phyloP scores from a whole-genome alignment of 352 stramenopile genomes.

The Globisporangium megalacanthum region DNA sequence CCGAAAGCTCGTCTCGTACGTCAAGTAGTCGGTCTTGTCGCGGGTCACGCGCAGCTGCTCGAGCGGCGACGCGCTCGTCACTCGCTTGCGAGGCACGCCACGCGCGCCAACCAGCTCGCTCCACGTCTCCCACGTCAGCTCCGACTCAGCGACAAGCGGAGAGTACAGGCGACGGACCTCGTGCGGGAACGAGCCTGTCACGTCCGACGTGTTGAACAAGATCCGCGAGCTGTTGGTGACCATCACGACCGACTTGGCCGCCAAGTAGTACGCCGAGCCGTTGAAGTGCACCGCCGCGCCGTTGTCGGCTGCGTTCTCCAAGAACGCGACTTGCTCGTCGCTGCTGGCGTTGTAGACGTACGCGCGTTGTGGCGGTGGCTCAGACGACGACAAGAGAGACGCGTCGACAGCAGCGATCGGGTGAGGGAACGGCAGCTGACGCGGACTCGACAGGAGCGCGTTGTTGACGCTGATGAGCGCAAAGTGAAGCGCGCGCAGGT shows the following conservation, averaged over 20 bases:
- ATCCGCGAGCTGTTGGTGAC: slow-evolving; percentile 13
- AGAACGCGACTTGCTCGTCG: slow-evolving; percentile 31
- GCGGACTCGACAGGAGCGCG: slow-evolving; percentile 36
- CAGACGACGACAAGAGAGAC: neutral
- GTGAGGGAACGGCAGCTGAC: slow-evolving; percentile 41
- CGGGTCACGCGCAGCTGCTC: slow-evolving; percentile 54
- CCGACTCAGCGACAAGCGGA: slow-evolving; percentile 23
- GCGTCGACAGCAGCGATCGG: slow-evolving; percentile 7
- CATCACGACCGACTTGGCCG: slow-evolving; percentile 42
- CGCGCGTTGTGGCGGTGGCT: slow-evolving; percentile 25
- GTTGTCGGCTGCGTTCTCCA: slow-evolving; percentile 42
- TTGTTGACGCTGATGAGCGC: slow-evolving; percentile 53
- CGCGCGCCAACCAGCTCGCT: slow-evolving; percentile 33
- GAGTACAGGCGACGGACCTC: slow-evolving; percentile 34
- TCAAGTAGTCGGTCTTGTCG: slow-evolving; percentile 59
- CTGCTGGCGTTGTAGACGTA: slow-evolving; percentile 37
- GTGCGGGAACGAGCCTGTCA: slow-evolving; percentile 37
- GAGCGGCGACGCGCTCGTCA: slow-evolving; percentile 29
- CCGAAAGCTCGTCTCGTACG: slow-evolving; percentile 48
- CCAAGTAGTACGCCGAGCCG: slow-evolving; percentile 28
- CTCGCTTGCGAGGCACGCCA: slow-evolving; percentile 22
- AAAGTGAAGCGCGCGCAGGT: slow-evolving; percentile 56
- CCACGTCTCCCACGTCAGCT: slow-evolving; percentile 46
- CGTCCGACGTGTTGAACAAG: slow-evolving; percentile 55
- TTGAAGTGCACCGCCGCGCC: slow-evolving; percentile 29